These are phyloP conservation scores for Senecio squalidus DNA, from an alignment of 140 eudicot genomes.

Conservation along the genomic window DNA sequence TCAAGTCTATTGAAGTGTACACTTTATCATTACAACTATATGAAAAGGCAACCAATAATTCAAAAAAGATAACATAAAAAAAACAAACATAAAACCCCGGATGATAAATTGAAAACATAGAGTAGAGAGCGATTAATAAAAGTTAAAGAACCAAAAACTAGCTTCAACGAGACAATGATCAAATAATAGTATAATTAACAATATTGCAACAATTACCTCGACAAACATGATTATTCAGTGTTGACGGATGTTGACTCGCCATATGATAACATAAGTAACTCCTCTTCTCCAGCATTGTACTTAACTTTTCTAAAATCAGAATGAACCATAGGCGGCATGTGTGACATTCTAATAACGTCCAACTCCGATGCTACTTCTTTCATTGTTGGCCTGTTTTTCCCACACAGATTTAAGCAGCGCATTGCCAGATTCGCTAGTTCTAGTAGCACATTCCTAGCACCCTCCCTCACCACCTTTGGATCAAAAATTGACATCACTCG, in stretches of 20 bases:
- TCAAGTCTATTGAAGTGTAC: too few relatives aligned
- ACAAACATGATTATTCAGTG: neutral
- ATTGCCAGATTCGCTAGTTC: slow-evolving; percentile 25
- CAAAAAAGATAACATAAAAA: too few relatives aligned
- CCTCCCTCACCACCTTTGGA: slow-evolving; percentile 19
- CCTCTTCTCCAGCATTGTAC: slow-evolving; percentile 10
- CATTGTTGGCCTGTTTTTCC: slow-evolving; percentile 43
- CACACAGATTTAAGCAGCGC: slow-evolving; percentile 35
- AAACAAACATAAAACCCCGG: too few relatives aligned
- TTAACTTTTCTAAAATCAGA: neutral
- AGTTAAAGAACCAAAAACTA: too few relatives aligned
- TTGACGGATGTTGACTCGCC: slow-evolving; percentile 12
- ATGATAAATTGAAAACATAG: too few relatives aligned
- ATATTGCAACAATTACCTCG: neutral
- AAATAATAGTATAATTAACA: too few relatives aligned
- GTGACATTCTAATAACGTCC: slow-evolving; percentile 21
- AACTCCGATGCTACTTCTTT: slow-evolving; percentile 39
- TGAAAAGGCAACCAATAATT: too few relatives aligned
- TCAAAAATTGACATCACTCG: slow-evolving; percentile 25
- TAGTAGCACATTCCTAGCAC: slow-evolving; percentile 1
- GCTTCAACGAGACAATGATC: too few relatives aligned
- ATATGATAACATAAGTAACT: slow-evolving; percentile 13
- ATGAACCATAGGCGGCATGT: slow-evolving; percentile 5
- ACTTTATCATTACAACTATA: too few relatives aligned
- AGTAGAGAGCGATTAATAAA: too few relatives aligned